Base-by-base conservation (phyloP, 2,329 filamentous ascomycete species). In the Phyllosticta citribraziliensis region DNA sequence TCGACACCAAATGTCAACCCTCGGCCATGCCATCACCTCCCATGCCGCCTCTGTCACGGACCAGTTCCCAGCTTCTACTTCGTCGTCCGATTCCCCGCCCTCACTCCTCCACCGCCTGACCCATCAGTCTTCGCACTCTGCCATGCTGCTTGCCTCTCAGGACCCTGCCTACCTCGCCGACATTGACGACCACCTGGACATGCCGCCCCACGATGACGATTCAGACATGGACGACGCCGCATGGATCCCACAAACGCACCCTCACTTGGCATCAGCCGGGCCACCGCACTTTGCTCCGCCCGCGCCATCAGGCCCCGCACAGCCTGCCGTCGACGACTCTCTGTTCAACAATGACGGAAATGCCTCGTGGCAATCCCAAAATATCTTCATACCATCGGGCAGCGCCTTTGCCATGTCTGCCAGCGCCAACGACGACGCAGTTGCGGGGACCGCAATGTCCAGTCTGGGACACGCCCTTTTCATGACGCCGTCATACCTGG, bases 171-270 rank as follows among this genome's bases (percentile, higher is more conserved):
- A 57, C 22, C 58, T 54, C 57, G 54, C 19, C 50, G 58, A 53
- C 25, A 55, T 25, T 24, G 61, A 56, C 47, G 10, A 40, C 8
- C 50, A 60, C 9, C n/a, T 53, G 25, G 59, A 58, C 25, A 60
- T 9, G 59, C 14, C 33, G 19, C 62, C 24, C 11, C 60, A 62
- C 11, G 63, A 62, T 24, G 35, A 57, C 17, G 63, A 62, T 24
- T 63, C 56, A 11, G 58, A 60, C 52, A 55, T 58, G 47, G 63
- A 63, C 12, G 63, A 64, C 24, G 57, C 56, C 35, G 58, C 63
- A 5, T 52, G 58, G 14, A 40, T 61, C 9, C 52, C 58, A 8
- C 33, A 40, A 40, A 40, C 33, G 5, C 33, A 40, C 14, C 8
- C 33, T 11, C 33, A 40, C 33, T 40, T 40, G 33, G 33, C 33